phyloP scores from a whole-genome alignment of 805 yeast species.

The Pichia cephalocereana region DNA sequence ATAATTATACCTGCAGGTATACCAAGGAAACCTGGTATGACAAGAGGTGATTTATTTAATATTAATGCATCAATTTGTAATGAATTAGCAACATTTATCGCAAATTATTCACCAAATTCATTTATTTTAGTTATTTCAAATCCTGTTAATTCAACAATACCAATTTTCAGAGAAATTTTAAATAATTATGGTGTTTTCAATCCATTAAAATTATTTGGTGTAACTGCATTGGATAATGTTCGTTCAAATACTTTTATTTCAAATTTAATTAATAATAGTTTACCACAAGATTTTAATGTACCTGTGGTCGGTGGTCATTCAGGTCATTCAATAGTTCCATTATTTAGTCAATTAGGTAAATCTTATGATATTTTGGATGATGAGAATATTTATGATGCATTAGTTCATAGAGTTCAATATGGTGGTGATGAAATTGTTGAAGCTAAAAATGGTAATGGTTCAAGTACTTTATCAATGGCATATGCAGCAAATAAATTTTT shows the following conservation, averaged over 20 bases:
- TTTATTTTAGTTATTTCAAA: constrained; percentile 47
- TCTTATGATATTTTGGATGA: constrained; percentile 37
- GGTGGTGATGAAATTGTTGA: constrained; percentile 90
- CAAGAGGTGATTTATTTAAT: constrained; percentile 54
- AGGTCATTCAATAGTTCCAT: constrained; percentile 47
- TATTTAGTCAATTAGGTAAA: constrained; percentile 31
- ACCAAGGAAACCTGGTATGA: constrained; percentile 61
- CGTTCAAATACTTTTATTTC: constrained; percentile 45
- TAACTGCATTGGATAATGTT: constrained; percentile 50
- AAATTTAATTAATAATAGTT: constrained; percentile 9
- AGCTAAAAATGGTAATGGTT: constrained; percentile 91
- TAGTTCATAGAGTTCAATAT: constrained; percentile 80
- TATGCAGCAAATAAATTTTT: constrained; percentile 83
- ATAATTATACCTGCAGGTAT: constrained; percentile 57
- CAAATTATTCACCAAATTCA: constrained; percentile 40
- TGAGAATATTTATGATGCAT: constrained; percentile 30
- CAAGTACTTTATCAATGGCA: constrained; percentile 95
- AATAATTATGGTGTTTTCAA: constrained; percentile 42
- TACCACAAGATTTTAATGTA: constrained; percentile 28
- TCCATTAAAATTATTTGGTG: constrained; percentile 46
- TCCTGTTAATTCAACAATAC: constrained; percentile 56
- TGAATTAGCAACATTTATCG: constrained; percentile 42
- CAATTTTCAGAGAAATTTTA: constrained; percentile 49
- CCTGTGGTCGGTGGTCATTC: constrained; percentile 51
- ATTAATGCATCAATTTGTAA: constrained; percentile 48